phyloP scores from a whole-genome alignment of 768 basidiomycete genomes.

The Cyclocybe cylindracea region DNA sequence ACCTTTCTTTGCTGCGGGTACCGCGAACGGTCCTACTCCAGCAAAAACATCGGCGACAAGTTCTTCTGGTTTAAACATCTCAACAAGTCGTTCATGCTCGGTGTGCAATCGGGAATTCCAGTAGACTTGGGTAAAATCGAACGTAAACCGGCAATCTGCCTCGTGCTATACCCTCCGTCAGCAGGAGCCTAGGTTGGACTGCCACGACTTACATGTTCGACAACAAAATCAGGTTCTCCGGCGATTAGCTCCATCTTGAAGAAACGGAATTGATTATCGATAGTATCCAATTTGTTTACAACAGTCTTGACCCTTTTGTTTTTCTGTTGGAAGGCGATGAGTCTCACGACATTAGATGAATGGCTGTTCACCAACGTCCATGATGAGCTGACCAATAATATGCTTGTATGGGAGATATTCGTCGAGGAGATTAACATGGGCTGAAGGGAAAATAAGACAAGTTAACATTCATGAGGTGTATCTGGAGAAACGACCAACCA shows the following conservation, averaged over 20 bases:
- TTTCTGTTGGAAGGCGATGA: conserved; percentile 58
- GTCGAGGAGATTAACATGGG: conserved; percentile 87
- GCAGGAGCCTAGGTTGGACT: neutral
- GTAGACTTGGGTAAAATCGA: conserved; percentile 95
- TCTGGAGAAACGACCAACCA: conserved; percentile 47
- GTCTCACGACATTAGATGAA: neutral
- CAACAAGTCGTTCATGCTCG: conserved; percentile 87
- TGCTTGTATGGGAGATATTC: conserved; percentile 92
- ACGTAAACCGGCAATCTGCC: conserved; percentile 82
- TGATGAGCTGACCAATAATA: conserved; percentile 87
- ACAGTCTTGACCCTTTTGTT: conserved; percentile 81
- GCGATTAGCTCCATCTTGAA: conserved; percentile 98
- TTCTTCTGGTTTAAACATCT: conserved; percentile 69
- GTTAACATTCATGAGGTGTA: neutral
- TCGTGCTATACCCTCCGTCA: conserved; percentile 57
- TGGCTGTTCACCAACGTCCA: conserved; percentile 65
- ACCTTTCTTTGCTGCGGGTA: conserved; percentile 92
- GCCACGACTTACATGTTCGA: conserved; percentile 68
- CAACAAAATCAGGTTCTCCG: conserved; percentile 83
- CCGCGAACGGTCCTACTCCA: conserved; percentile 94
- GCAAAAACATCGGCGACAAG: conserved; percentile 94
- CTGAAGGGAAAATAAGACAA: conserved; percentile 37
- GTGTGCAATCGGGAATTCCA: conserved; percentile 96
- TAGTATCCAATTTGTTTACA: conserved; percentile 91
- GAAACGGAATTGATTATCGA: conserved; percentile 84